phyloP scores from a whole-genome alignment of 2,329 filamentous ascomycete species.

The Chaetomium strumarium region DNA sequence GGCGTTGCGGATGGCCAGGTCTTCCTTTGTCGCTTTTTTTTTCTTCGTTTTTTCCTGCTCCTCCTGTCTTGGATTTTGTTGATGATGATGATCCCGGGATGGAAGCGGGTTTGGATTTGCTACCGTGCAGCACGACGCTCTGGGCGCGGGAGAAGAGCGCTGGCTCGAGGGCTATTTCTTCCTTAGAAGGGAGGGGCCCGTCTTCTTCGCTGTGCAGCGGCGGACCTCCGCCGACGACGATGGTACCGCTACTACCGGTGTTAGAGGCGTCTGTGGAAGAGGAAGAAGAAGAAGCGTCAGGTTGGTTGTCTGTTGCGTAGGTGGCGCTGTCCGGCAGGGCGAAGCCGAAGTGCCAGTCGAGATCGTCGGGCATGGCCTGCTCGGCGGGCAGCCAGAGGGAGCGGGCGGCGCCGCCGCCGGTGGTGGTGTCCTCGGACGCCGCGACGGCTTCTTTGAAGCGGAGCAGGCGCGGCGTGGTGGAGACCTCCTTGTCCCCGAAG shows the following conservation, averaged over 20 bases:
- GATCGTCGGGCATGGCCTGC: conserved; percentile 55
- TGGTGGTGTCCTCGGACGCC: conserved; percentile 29
- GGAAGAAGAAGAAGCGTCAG: no score
- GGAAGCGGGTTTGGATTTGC: conserved; percentile 36
- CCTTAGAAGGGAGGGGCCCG: conserved; percentile 26
- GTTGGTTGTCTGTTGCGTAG: conserved; percentile 28
- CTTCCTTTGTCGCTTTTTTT: conserved; percentile 26
- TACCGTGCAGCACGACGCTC: conserved; percentile 39
- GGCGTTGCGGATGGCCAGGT: conserved; percentile 45
- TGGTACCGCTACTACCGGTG: neutral
- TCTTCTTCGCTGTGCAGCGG: neutral
- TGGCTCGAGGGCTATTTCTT: conserved; percentile 50
- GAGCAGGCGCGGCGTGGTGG: conserved; percentile 60
- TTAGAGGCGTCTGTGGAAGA: neutral
- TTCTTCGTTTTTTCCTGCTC: conserved; percentile 23
- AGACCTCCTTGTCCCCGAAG: conserved; percentile 57
- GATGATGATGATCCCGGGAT: neutral
- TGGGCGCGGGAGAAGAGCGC: conserved; percentile 31
- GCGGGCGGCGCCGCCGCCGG: conserved; percentile 43
- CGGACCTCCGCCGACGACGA: no score
- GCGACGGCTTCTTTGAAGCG: conserved; percentile 79
- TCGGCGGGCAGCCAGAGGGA: conserved; percentile 80
- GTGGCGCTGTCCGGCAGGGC: conserved; percentile 53
- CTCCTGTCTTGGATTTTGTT: neutral
- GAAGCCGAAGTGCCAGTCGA: conserved; percentile 91